Evolutionary conservation across 1,284 basidiomycete genomes (phyloP).

Genomic region (Cutaneotrichosporon daszewskae): DNA sequence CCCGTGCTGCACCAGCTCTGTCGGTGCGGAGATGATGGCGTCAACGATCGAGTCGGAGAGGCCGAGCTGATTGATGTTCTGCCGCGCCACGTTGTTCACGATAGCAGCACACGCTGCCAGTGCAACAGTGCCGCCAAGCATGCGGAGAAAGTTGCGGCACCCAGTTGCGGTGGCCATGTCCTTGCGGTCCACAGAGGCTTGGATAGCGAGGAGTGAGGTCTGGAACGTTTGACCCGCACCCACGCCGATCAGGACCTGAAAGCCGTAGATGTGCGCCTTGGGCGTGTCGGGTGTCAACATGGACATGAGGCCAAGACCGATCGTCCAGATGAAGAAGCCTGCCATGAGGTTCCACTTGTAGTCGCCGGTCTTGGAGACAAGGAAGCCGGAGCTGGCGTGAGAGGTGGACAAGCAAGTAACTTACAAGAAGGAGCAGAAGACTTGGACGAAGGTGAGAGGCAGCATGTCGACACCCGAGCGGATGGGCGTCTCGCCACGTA

Average conservation of each 20-base stretch:
- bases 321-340: slow-evolving; percentile 62
- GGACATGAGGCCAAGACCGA: slow-evolving; percentile 62
- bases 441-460: slow-evolving; percentile 60
- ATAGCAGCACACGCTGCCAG: slow-evolving; percentile 24
- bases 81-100: slow-evolving; percentile 28
- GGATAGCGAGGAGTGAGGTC: slow-evolving; percentile 50
- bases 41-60: slow-evolving; percentile 1
- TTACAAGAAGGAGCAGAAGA: slow-evolving; percentile 45
- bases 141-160: slow-evolving; percentile 31
- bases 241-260: slow-evolving; percentile 60
- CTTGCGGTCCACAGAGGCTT: slow-evolving; percentile 41
- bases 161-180: slow-evolving; percentile 39
- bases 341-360: slow-evolving; percentile 59
- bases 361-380: slow-evolving; percentile 61
- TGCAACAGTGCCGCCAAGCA: slow-evolving; percentile 25
- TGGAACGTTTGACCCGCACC: slow-evolving; percentile 56
- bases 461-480: slow-evolving; percentile 59
- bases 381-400: slow-evolving; percentile 49
- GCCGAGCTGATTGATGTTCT: slow-evolving; percentile 1
- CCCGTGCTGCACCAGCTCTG: slow-evolving; percentile 16
- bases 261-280: slow-evolving; percentile 57
- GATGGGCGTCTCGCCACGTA: slow-evolving; percentile 58
- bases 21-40: slow-evolving; percentile 24
- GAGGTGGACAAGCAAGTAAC: neutral
- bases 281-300: slow-evolving; percentile 54